These are phyloP conservation scores for Aspergillus kassunensis DNA, from an alignment of 495 filamentous ascomycete species.

Conservation along the genomic window DNA sequence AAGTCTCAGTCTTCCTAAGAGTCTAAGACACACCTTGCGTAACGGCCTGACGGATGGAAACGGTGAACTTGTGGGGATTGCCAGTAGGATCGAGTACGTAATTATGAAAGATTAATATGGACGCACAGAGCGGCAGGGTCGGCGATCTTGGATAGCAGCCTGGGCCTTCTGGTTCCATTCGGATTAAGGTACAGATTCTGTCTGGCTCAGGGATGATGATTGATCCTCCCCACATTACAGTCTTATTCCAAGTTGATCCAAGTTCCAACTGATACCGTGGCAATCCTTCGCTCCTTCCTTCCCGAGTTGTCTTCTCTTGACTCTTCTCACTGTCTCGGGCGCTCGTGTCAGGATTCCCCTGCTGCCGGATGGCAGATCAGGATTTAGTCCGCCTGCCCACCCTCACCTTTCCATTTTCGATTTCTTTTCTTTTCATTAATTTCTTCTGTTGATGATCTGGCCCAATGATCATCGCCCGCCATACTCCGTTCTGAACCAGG, in stretches of 20 bases:
- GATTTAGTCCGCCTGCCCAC: constrained; percentile 9
- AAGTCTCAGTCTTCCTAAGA: no score
- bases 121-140: constrained; percentile 10
- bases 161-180: constrained; percentile 12
- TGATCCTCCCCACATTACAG: no score
- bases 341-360: no score
- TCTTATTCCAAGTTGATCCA: no score
- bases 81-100: constrained; percentile 13
- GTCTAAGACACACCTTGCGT: no score
- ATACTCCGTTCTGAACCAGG: constrained; percentile 8
- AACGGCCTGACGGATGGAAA: constrained; percentile 25
- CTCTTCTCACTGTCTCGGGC: no score
- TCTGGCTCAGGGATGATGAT: no score
- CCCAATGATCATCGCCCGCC: background rate
- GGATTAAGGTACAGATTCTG: background rate
- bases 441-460: constrained; percentile 13
- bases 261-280: no score
- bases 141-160: constrained; percentile 33
- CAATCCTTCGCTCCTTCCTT: constrained; percentile 15
- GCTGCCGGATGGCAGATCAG: constrained; percentile 41
- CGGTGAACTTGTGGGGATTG: constrained; percentile 31
- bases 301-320: constrained; percentile 16
- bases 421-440: constrained; percentile 10
- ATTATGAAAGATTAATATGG: constrained; percentile 10
- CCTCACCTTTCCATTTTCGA: constrained; percentile 11